phyloP scores from a whole-genome alignment of 2,329 filamentous ascomycete genomes.

The Xylariaceae sp. region DNA sequence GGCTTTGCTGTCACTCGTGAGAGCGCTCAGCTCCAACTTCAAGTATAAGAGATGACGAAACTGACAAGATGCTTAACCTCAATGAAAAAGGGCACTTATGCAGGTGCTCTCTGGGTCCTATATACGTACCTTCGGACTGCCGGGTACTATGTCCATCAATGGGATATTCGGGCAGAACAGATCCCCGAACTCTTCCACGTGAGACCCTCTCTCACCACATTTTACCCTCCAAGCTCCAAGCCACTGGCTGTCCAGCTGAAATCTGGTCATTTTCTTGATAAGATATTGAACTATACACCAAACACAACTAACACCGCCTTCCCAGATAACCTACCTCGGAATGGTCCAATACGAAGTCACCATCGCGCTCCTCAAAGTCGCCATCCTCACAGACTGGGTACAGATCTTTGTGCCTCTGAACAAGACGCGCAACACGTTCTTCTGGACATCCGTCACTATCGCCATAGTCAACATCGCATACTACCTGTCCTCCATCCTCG shows the following conservation, averaged over 20 bases:
- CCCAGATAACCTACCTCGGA: conserved; percentile 7
- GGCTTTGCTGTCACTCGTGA: background rate
- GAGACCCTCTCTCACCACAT: background rate
- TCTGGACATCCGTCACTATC: conserved; percentile 19
- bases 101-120: background rate
- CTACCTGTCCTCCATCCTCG: conserved; percentile 17
- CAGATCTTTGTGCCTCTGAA: conserved; percentile 24
- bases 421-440: conserved; percentile 25
- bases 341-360: conserved; percentile 4
- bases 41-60: too few species aligned
- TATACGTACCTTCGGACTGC: background rate
- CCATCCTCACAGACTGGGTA: conserved; percentile 37
- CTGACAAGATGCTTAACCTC: too few species aligned
- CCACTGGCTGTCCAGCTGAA: too few species aligned
- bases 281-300: background rate
- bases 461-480: conserved; percentile 19
- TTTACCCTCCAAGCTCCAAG: background rate
- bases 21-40: too few species aligned
- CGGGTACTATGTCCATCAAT: conserved; percentile 5
- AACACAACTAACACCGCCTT: background rate
- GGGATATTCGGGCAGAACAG: background rate
- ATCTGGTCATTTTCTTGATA: too few species aligned
- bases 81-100: background rate
- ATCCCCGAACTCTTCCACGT: conserved; percentile 4
- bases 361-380: conserved; percentile 4